Conservation (phyloP, 2,329 filamentous ascomycete species). For the Sordariomycetes sp. region DNA sequence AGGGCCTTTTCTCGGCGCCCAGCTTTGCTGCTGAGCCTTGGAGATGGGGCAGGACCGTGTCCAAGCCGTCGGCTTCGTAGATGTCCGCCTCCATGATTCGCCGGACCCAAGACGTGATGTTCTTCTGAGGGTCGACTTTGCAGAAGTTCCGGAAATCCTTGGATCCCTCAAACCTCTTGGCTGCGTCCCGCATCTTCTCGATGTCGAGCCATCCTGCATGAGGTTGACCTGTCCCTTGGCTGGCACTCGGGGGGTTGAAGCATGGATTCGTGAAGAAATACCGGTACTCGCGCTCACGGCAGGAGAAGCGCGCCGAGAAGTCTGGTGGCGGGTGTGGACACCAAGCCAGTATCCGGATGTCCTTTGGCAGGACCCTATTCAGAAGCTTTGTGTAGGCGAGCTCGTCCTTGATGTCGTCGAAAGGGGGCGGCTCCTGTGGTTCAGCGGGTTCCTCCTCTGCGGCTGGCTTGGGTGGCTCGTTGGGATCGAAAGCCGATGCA, state of each 20-base stretch:
- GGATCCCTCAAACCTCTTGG: slow-evolving; percentile 67
- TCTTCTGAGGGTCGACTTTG: slow-evolving; percentile 84
- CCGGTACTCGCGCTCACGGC: slow-evolving; percentile 80
- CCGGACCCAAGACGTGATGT: slow-evolving; percentile 74
- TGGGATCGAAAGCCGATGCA: slow-evolving; percentile 1
- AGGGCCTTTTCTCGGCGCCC: slow-evolving; percentile 6
- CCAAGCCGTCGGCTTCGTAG: slow-evolving; percentile 51
- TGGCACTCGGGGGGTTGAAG: slow-evolving; percentile 36
- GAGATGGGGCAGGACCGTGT: slow-evolving; percentile 11
- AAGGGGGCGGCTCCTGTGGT: slow-evolving; percentile 14
- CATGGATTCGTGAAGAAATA: slow-evolving; percentile 98
- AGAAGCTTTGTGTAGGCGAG: slow-evolving; percentile 74
- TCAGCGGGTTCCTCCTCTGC: slow-evolving; percentile 6
- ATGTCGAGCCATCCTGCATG: slow-evolving; percentile 76
- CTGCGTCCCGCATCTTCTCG: slow-evolving; percentile 74
- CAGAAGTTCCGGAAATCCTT: slow-evolving; percentile 98
- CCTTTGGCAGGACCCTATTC: slow-evolving; percentile 78
- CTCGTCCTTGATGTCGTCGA: slow-evolving; percentile 70
- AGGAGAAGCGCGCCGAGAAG: slow-evolving; percentile 90
- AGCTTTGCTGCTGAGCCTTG: slow-evolving; percentile 4
- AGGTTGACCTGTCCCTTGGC: slow-evolving; percentile 15
- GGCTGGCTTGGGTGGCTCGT: slow-evolving; percentile 7
- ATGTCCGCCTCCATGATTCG: slow-evolving; percentile 75
- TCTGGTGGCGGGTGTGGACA: slow-evolving; percentile 69
- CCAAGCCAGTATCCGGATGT: slow-evolving; percentile 90